phyloP scores from a whole-genome alignment of 31 red algal genomes.

The Asparagopsis taxiformis region DNA sequence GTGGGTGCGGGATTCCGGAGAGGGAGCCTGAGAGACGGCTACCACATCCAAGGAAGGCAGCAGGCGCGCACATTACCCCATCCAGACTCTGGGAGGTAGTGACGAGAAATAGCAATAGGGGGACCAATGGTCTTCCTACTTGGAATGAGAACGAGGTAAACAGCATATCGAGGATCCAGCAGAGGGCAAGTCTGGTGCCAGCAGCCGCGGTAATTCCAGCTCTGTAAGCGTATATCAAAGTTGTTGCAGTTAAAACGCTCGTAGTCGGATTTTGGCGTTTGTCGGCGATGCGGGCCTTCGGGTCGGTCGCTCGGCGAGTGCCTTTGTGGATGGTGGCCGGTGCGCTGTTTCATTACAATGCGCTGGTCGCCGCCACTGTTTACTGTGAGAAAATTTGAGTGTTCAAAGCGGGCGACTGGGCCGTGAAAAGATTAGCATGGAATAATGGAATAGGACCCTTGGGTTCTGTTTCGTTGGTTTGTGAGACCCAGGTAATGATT shows the following conservation, averaged over 20 bases:
- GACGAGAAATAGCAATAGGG: constrained; percentile 80
- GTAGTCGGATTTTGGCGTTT: constrained; percentile 81
- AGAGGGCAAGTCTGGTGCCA: constrained; percentile 88
- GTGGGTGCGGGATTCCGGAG: constrained; percentile 61
- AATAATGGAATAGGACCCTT: constrained; percentile 83
- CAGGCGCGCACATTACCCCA: constrained; percentile 59
- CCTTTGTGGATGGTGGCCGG: constrained; percentile 37
- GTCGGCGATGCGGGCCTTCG: constrained; percentile 18
- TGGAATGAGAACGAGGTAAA: constrained; percentile 53
- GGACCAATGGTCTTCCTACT: constrained; percentile 34
- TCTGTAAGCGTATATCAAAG: constrained; percentile 93
- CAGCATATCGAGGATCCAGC: constrained; percentile 59
- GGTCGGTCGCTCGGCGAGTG: constrained; percentile 22
- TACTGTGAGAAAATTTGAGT: constrained; percentile 86
- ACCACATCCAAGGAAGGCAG: constrained; percentile 44
- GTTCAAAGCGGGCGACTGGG: constrained; percentile 73
- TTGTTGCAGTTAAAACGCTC: constrained; percentile 98
- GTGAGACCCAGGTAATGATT: constrained; percentile 58
- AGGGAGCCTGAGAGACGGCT: constrained; percentile 62
- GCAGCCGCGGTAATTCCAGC: constrained; percentile 95
- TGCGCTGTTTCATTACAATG: constrained; percentile 6
- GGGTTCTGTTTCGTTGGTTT: constrained; percentile 58
- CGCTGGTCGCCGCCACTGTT: constrained; percentile 36
- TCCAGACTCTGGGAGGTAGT: constrained; percentile 73
- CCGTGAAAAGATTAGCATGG: constrained; percentile 85